These are phyloP conservation scores for Cutaneotrichosporon mucoides DNA, from an alignment of 1,284 basidiomycete species.

Conservation along the genomic window DNA sequence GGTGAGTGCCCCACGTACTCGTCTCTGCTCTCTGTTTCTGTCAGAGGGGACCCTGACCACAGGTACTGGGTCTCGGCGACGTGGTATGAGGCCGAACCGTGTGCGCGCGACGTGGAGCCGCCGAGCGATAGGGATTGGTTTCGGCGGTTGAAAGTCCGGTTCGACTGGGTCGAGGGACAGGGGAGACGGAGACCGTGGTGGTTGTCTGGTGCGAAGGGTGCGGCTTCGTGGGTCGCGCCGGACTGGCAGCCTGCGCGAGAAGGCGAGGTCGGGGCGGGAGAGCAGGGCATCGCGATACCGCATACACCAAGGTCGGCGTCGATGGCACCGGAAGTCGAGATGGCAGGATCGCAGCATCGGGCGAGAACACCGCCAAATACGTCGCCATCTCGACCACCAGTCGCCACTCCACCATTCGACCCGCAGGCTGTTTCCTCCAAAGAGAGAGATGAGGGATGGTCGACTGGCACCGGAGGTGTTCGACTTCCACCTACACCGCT, in stretches of 20 bases:
- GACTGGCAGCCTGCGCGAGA: no score
- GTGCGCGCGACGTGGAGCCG: conserved; percentile 11
- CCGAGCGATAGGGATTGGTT: conserved; percentile 24
- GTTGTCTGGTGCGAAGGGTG: conserved; percentile 8
- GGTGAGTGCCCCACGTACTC: conserved; percentile 23
- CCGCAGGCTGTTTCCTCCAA: no score
- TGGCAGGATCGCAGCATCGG: no score
- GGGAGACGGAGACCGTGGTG: conserved; percentile 43
- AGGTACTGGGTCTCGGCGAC: conserved; percentile 43
- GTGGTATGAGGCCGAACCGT: conserved; percentile 42
- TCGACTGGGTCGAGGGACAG: conserved; percentile 42
- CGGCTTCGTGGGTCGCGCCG: not conserved
- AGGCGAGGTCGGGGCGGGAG: no score
- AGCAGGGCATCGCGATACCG: no score
- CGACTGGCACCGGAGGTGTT: no score
- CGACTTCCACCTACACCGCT: not conserved
- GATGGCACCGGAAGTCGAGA: not conserved
- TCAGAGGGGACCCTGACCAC: not conserved
- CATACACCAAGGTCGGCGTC: not conserved
- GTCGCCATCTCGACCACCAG: no score
- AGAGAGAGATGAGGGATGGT: no score
- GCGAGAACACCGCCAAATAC: no score
- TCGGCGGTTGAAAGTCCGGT: conserved; percentile 42
- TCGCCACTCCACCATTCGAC: no score
- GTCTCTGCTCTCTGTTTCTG: no score